phyloP scores from a whole-genome alignment of 2,329 filamentous ascomycete genomes.

The Aulographum hederae region DNA sequence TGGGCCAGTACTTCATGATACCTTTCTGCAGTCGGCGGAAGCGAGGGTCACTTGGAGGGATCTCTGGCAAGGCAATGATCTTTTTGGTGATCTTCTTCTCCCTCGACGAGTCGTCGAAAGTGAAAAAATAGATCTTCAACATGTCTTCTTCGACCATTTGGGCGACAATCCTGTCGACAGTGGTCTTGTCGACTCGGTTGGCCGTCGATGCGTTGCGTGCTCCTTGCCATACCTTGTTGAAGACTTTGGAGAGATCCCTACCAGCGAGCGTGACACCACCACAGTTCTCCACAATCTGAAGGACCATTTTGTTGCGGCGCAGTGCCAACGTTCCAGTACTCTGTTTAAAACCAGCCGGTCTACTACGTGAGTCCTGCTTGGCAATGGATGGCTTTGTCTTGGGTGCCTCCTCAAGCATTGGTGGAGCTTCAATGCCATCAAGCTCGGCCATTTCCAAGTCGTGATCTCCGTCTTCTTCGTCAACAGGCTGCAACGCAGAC shows the following conservation, averaged over 20 bases:
- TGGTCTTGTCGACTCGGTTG: constrained; percentile 31
- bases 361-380: no score
- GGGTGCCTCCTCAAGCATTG: no score
- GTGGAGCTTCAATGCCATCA: no score
- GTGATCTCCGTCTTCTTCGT: no score
- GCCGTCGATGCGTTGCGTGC: constrained; percentile 18
- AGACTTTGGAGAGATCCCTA: constrained; percentile 35
- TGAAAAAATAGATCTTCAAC: constrained; percentile 33
- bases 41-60: no score
- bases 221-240: constrained; percentile 33
- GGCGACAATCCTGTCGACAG: constrained; percentile 31
- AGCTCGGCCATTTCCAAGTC: no score
- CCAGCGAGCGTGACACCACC: constrained; percentile 37
- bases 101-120: constrained; percentile 27
- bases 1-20: no score
- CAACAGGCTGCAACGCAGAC: no score
- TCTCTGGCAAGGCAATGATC: constrained; percentile 28
- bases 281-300: constrained; percentile 34
- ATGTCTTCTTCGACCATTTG: constrained; percentile 29
- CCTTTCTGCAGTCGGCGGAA: no score
- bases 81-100: constrained; percentile 30
- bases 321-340: no score
- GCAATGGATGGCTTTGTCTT: no score
- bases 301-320: constrained; percentile 32
- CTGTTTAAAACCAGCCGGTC: no score